A percentile compares a stretch with the other conserved stretches of the same genome.
phyloP scores from a whole-genome alignment of 106 monocot genomes.

The Dioscorea dumetorum region DNA sequence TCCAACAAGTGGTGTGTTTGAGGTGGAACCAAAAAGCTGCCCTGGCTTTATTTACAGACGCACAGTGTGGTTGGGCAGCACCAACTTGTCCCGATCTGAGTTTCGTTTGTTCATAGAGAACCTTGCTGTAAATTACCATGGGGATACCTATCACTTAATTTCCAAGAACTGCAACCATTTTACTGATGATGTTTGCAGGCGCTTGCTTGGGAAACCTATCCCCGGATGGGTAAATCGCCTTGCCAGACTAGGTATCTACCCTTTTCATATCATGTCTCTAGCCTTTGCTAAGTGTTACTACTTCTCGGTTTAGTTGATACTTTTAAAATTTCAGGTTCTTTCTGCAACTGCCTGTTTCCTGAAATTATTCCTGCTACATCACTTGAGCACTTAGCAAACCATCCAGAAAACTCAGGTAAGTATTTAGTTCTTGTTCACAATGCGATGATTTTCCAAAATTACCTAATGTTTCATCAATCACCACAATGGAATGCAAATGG shows the following conservation, averaged over 20 bases:
- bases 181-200: slow-evolving; percentile 53
- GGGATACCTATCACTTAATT: slow-evolving; percentile 52
- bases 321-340: slow-evolving; percentile 52
- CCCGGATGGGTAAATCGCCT: slow-evolving; percentile 70
- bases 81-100: slow-evolving; percentile 38
- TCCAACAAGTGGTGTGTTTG: slow-evolving; percentile 68
- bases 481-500: neutral
- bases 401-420: slow-evolving; percentile 48
- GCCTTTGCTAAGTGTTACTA: neutral
- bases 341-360: slow-evolving; percentile 82
- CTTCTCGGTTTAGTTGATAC: neutral
- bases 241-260: slow-evolving; percentile 49
- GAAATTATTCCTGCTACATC: slow-evolving; percentile 58
- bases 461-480: neutral
- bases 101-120: slow-evolving; percentile 51
- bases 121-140: slow-evolving; percentile 42
- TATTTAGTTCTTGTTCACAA: neutral
- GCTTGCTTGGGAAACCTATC: slow-evolving; percentile 51
- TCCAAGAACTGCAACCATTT: slow-evolving; percentile 77
- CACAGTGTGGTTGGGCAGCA: slow-evolving; percentile 46
- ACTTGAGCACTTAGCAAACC: slow-evolving; percentile 49
- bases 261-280: neutral
- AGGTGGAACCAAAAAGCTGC: slow-evolving; percentile 68
- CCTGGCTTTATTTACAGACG: slow-evolving; percentile 57
- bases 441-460: neutral